A percentile compares a stretch with the other conserved stretches of the same genome.
Conservation (phyloP, 352 stramenopile species). For the Blastocystis sp. region DNA sequence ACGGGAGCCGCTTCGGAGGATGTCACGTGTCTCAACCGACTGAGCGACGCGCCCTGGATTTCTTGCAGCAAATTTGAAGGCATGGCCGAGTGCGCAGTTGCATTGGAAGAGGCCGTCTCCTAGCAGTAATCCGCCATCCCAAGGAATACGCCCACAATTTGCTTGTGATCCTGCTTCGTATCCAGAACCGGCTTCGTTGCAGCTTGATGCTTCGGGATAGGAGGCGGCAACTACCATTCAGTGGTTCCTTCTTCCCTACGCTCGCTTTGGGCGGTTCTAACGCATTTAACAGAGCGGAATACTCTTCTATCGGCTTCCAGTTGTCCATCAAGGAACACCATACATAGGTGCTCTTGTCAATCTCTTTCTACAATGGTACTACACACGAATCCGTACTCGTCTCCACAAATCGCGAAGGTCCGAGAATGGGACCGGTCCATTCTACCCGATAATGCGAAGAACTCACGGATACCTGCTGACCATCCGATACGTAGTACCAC, state of each 20-base stretch:
- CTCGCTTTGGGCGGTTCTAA: slow-evolving; percentile 30
- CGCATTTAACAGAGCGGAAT: not conserved
- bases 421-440: slow-evolving; percentile 43
- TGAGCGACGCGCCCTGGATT: slow-evolving; percentile 39
- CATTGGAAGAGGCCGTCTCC: not conserved
- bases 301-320: slow-evolving; percentile 38
- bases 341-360: slow-evolving; percentile 37
- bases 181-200: not conserved
- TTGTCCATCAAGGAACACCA: slow-evolving; percentile 68
- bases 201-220: not conserved
- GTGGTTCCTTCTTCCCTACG: not conserved
- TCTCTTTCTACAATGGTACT: slow-evolving; percentile 13
- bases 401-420: slow-evolving; percentile 49
- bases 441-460: slow-evolving; percentile 36
- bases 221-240: slow-evolving; percentile 28
- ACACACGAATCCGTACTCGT: not conserved
- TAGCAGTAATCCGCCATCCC: not conserved
- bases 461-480: slow-evolving; percentile 25
- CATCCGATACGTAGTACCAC: slow-evolving; percentile 66
- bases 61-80: slow-evolving; percentile 48
- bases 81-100: not conserved
- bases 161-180: not conserved
- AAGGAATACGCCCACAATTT: not conserved
- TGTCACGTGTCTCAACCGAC: slow-evolving; percentile 2
- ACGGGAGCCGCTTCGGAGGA: not conserved